Conservation (phyloP, 441 rosid species). For the Syzygium syzygioides region DNA sequence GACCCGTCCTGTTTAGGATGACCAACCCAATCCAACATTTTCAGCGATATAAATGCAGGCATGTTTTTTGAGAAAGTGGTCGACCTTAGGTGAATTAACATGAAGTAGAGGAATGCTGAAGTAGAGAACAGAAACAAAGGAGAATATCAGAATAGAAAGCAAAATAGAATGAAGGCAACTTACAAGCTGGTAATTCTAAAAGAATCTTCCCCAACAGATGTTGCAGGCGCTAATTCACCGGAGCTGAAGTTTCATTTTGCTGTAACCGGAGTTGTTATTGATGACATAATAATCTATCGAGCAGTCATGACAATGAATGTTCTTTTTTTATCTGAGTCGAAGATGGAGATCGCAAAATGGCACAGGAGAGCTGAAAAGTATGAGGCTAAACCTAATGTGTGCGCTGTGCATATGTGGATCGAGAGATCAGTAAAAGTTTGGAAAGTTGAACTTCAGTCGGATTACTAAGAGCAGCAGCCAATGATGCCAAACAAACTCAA, state of each 20-base stretch:
- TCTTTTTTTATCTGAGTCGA: background rate
- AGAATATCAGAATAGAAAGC: background rate
- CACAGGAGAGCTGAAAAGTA: background rate
- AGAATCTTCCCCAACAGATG: background rate
- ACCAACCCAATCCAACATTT: background rate
- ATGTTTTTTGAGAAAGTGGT: background rate
- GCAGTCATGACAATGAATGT: background rate
- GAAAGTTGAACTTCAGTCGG: background rate
- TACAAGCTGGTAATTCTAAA: background rate
- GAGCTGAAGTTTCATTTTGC: background rate
- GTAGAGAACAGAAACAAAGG: background rate
- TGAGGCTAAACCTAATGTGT: background rate
- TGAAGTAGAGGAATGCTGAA: background rate
- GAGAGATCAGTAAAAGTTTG: background rate
- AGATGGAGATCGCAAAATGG: background rate
- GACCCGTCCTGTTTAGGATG: background rate
- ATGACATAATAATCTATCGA: background rate
- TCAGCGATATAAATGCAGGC: background rate
- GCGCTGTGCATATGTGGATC: background rate
- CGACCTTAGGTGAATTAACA: background rate
- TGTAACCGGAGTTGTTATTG: background rate
- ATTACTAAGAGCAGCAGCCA: background rate
- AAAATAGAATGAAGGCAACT: background rate
- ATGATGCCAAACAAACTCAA: background rate
- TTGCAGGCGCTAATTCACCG: background rate